Conservation (phyloP, 345 rosid genomes). For the Eucalyptus regnans region DNA sequence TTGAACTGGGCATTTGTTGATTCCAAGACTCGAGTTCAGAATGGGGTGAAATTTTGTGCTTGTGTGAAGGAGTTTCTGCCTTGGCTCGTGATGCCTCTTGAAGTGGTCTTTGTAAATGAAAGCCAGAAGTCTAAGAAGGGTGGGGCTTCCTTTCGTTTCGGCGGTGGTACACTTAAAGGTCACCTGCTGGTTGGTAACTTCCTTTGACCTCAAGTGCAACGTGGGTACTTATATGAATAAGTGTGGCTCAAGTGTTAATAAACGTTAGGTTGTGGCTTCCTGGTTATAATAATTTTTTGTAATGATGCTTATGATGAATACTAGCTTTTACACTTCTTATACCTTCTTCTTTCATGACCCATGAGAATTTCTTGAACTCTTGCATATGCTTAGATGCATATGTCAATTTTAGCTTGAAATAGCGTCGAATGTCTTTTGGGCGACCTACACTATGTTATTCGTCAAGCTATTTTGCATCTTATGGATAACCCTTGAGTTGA, state of each 20-base stretch:
- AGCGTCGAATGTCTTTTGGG: background rate
- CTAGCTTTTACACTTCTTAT: background rate
- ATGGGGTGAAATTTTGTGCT: constrained; percentile 60
- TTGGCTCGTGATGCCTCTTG: constrained; percentile 87
- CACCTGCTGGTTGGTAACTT: constrained; percentile 55
- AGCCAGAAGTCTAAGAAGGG: constrained; percentile 25
- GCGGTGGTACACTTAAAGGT: constrained; percentile 83
- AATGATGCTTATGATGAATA: background rate
- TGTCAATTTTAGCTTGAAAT: background rate
- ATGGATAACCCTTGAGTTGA: background rate
- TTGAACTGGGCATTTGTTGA: constrained; percentile 83
- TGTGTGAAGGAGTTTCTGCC: constrained; percentile 74
- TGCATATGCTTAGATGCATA: background rate
- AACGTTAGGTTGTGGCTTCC: background rate
- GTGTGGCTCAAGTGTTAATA: background rate
- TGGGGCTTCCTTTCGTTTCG: constrained; percentile 38
- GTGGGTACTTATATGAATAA: background rate
- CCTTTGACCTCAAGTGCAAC: background rate
- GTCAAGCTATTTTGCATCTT: background rate
- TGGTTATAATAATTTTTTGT: background rate
- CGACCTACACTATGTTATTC: background rate
- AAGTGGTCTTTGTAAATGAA: constrained; percentile 72
- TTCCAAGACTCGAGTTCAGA: constrained; percentile 50
- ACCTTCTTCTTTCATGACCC: background rate
- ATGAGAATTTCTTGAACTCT: background rate